Evolutionary conservation across 2,329 filamentous ascomycete genomes (phyloP), one percentile per base, ranked within the genome.

Genomic region (Macrophomina tecta): DNA sequence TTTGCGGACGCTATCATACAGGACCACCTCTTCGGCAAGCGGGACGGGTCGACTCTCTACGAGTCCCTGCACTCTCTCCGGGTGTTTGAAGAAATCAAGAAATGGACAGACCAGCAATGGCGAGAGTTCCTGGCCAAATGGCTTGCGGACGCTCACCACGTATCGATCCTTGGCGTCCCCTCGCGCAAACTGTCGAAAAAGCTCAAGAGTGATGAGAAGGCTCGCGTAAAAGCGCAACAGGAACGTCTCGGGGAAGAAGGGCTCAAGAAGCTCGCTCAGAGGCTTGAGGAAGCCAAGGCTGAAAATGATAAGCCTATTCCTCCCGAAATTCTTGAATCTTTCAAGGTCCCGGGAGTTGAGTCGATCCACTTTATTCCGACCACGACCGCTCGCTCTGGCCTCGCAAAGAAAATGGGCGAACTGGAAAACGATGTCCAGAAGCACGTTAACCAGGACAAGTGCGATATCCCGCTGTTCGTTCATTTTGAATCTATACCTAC

Each of bases 341-440:
- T 96, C 83, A 83, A 87, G 49, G 91, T 98, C 11, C 95, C 95
- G 0, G 86, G 89, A 38, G 92, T 92, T 0, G 91, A 96, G 8
- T 97, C 93, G 0, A 97, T 99, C 60, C 93, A 97, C 76, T 98
- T 99, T 79, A 96, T 97, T 72, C 87, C 93, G 70, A 95, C 93
- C 0, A 89, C 86, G 6, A 96, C 93, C 18, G 95, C 94, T 40
- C 88, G 93, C 32, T 90, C 92, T 55, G 95, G 95, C 36, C 81
- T 89, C 68, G 95, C 94, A 14, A 86, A 89, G 72, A 85, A 87
- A 69, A 81, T 93, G 58, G 94, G 93, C 0, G 80, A 84, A 30
- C 83, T 86, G 0, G 80, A 89, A 36, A 94, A 92, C 70, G 77
- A 85, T 4, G 87, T 92, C 4, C 95, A 99, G 77, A 84, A 88